phyloP scores from a whole-genome alignment of 2,329 filamentous ascomycete genomes.

The Orbilia quercus region DNA sequence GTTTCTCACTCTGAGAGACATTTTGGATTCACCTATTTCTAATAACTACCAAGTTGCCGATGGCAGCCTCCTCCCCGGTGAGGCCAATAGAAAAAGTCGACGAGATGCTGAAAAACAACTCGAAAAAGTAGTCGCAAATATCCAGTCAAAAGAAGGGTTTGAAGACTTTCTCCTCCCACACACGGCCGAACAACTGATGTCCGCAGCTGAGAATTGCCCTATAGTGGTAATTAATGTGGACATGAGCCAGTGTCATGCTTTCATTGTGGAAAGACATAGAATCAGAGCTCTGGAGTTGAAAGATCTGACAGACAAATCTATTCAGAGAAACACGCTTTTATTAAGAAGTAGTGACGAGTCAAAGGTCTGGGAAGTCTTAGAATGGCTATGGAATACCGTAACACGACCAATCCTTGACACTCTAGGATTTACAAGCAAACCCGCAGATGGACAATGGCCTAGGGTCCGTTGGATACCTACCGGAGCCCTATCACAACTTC shows the following conservation, averaged over 20 bases:
- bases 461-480: slow-evolving; percentile 63
- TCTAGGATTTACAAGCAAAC: slow-evolving; percentile 58
- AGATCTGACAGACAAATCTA: slow-evolving; percentile 29
- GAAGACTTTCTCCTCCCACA: slow-evolving; percentile 59
- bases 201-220: slow-evolving; percentile 58
- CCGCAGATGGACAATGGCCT: slow-evolving; percentile 41
- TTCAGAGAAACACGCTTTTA: slow-evolving; percentile 8
- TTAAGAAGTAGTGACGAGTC: slow-evolving; percentile 46
- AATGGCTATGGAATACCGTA: slow-evolving; percentile 62
- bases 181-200: slow-evolving; percentile 56
- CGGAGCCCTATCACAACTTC: slow-evolving; percentile 60
- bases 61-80: background rate
- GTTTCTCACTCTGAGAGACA: slow-evolving; percentile 42
- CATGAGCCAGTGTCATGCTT: slow-evolving; percentile 5
- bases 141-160: slow-evolving; percentile 58
- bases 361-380: slow-evolving; percentile 54
- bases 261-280: slow-evolving; percentile 15
- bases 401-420: slow-evolving; percentile 60
- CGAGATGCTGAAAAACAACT: slow-evolving; percentile 1
- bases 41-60: background rate
- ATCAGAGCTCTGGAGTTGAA: slow-evolving; percentile 11
- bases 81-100: too few relatives aligned
- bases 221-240: slow-evolving; percentile 62
- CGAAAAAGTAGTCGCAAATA: slow-evolving; percentile 38
- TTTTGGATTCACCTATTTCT: slow-evolving; percentile 8